Evolutionary conservation across 345 rosid genomes (phyloP).

Genomic region (Syzygium grande): DNA sequence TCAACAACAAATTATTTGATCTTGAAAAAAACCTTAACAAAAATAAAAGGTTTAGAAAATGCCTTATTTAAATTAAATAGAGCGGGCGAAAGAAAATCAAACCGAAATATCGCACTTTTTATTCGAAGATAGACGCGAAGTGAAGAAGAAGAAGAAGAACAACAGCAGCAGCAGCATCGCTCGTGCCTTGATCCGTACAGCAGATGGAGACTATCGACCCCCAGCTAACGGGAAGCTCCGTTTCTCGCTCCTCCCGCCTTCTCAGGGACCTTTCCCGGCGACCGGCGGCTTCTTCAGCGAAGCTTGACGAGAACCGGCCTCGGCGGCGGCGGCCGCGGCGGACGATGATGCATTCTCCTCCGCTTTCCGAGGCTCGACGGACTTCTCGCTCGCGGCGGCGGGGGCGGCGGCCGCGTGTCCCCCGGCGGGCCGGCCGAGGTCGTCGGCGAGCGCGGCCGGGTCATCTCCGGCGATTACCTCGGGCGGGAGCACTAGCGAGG

Average conservation of each 20-base stretch:
- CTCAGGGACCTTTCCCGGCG: not conserved
- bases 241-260: not conserved
- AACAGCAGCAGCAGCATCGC: not conserved
- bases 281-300: conserved; percentile 1
- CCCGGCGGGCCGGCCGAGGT: not conserved
- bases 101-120: not conserved
- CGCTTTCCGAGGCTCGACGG: not conserved
- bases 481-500: conserved; percentile 29
- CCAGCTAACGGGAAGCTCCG: not conserved
- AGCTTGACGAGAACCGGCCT: not conserved
- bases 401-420: not conserved
- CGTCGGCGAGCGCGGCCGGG: not conserved
- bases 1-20: too few species aligned
- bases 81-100: not conserved
- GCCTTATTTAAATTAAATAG: not conserved
- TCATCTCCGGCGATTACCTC: conserved; percentile 12
- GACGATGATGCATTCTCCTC: not conserved
- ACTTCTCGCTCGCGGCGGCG: not conserved
- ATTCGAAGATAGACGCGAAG: not conserved
- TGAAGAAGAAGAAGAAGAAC: not conserved
- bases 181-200: not conserved
- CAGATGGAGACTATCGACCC: not conserved
- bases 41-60: not conserved
- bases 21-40: not conserved
- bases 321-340: not conserved